Evolutionary conservation across 1,139 yeast genomes (phyloP), one percentile per base, ranked within the genome.

Genomic region (Pichia sp.): DNA sequence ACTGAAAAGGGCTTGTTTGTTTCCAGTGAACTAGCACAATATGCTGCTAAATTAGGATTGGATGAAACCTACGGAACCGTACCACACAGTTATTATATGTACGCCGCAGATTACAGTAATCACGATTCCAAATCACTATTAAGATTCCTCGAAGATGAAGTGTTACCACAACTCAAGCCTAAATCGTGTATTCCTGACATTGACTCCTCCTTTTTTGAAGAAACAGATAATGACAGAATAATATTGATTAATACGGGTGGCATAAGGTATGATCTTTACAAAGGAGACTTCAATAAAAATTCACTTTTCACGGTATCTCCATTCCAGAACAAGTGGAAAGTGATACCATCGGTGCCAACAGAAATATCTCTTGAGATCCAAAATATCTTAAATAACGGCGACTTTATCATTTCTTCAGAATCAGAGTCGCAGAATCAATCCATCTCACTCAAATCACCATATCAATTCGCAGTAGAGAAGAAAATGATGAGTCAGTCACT

Each of bases 241-340:
- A 69, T 86, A 22, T 61, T 84, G 32, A 74, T 86, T 41, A 91
- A 91, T 53, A 82, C 96, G 0, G 97, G 97, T 1, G 82, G 94
- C 0, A 70, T 91, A 5, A 71, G 98, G 34, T 91, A 85, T 55
- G 97, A 91, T 55, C 60, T 91, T 38, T 83, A 82, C 62, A 75
- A 80, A 55, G 98, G 97, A 0, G 77, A 80, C 1, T 91, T 81
- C 54, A 87, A 95, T 0, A 61, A 66, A 29, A 95, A 88, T 57
- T 69, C 93, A 1, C 82, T 83, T 42, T 91, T 67, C 53, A 85
- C 83, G 32, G 83, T 91, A 0, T 79, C 94, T 0, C 97, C 98
- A 0, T 91, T 87, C 59, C 67, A 72, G 38, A 87, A 87, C 53
- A 69, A 70, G 35, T 91, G 97, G 97, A 67, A 64, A 22, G 69